These are phyloP conservation scores for Ceratocystis albifundus DNA, from an alignment of 2,329 filamentous ascomycete genomes.

Conservation along the genomic window DNA sequence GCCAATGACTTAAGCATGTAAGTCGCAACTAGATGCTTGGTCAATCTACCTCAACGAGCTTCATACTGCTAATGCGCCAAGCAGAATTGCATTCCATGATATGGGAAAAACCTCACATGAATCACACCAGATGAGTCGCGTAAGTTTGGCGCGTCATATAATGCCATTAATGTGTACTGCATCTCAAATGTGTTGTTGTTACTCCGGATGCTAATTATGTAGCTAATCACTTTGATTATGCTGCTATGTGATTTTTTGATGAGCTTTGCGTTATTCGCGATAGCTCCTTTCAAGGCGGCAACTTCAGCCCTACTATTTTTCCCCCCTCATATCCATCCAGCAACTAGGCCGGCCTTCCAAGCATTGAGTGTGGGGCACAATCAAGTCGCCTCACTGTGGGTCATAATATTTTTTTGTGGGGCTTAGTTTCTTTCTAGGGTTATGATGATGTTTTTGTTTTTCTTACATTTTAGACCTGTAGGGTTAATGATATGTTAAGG, in stretches of 20 bases:
- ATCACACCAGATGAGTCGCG: slow-evolving; percentile 14
- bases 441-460: no score
- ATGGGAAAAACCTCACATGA: background rate
- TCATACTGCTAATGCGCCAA: slow-evolving; percentile 20
- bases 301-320: slow-evolving; percentile 16
- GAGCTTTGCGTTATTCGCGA: slow-evolving; percentile 2
- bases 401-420: no score
- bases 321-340: slow-evolving; percentile 17
- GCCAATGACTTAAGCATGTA: background rate
- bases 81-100: slow-evolving; percentile 14
- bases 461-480: no score
- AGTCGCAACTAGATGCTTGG: slow-evolving; percentile 8
- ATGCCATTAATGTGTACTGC: slow-evolving; percentile 5
- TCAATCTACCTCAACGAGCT: background rate
- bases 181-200: background rate
- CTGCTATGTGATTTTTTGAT: background rate
- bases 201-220: background rate
- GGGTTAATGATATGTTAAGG: no score
- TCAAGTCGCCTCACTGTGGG: no score
- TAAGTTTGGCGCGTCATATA: slow-evolving; percentile 19
- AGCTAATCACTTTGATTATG: background rate
- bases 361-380: no score
- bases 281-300: slow-evolving; percentile 9
- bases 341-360: background rate
- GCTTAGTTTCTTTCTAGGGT: no score